Conservation (phyloP, 2,329 filamentous ascomycete species). For the Paraphaeosphaeria minitans region DNA sequence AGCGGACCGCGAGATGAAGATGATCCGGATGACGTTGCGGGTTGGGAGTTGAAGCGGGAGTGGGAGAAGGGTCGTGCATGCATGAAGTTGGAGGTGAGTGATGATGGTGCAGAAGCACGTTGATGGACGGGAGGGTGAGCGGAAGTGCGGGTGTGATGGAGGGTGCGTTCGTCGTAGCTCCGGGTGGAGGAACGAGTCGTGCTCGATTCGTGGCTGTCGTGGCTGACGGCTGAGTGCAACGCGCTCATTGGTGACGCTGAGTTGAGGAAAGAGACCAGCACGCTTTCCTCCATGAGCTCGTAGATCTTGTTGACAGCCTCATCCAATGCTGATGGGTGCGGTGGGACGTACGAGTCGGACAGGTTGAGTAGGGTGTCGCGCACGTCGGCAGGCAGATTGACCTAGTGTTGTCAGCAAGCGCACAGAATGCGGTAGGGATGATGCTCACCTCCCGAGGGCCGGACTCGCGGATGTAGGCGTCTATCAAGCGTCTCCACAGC, state of each 20-base stretch:
- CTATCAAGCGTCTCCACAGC: constrained; percentile 85
- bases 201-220: constrained; percentile 50
- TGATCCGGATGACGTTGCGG: constrained; percentile 38
- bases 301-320: constrained; percentile 86
- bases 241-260: constrained; percentile 59
- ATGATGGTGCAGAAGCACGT: constrained; percentile 48
- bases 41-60: constrained; percentile 45
- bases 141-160: constrained; percentile 33
- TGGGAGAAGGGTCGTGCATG: constrained; percentile 43
- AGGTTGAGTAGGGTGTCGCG: constrained; percentile 78
- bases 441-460: constrained; percentile 43
- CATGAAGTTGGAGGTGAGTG: constrained; percentile 46
- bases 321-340: constrained; percentile 75
- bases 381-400: constrained; percentile 82
- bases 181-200: constrained; percentile 46
- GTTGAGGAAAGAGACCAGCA: constrained; percentile 90
- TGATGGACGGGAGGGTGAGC: constrained; percentile 41
- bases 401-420: constrained; percentile 33
- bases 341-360: constrained; percentile 65
- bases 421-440: not conserved
- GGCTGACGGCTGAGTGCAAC: constrained; percentile 44
- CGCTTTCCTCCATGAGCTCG: constrained; percentile 96
- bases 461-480: constrained; percentile 74
- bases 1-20: constrained; percentile 35
- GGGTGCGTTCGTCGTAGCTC: constrained; percentile 49